Percentiles rank a stretch among this genome's conserved stretches.
These are phyloP conservation scores for Xylariomycetidae sp. DNA, from an alignment of 2,329 filamentous ascomycete species.

Conservation along the genomic window DNA sequence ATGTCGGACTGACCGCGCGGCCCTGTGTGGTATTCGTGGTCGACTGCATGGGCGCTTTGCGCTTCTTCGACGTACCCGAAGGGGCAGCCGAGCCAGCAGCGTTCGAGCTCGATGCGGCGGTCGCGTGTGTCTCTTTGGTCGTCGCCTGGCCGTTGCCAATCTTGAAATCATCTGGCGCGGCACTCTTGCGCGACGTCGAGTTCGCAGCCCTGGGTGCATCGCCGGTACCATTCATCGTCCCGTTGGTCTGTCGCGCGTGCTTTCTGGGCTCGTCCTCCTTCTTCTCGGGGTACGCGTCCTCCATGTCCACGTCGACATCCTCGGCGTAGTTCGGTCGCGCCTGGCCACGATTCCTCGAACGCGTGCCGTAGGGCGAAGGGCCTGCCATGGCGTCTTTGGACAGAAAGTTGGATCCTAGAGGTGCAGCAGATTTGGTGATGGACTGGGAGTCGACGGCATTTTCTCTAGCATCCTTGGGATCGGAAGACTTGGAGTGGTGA, in stretches of 20 bases:
- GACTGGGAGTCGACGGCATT: constrained; percentile 34
- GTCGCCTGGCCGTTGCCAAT: constrained; percentile 17
- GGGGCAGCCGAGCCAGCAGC: constrained; percentile 14
- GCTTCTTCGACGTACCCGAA: constrained; percentile 61
- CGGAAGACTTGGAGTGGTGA: constrained; percentile 13
- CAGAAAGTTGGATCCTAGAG: constrained; percentile 38
- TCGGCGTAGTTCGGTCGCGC: constrained; percentile 92
- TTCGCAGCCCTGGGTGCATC: constrained; percentile 24
- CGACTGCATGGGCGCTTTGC: constrained; percentile 61
- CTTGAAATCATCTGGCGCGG: constrained; percentile 25
- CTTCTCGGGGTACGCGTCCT: constrained; percentile 59
- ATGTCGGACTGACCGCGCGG: constrained; percentile 21
- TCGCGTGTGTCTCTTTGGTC: constrained; percentile 20
- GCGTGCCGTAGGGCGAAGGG: constrained; percentile 78
- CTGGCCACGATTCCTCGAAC: constrained; percentile 81
- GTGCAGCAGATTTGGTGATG: constrained; percentile 42
- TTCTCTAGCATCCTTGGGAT: constrained; percentile 22
- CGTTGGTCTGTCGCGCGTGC: constrained; percentile 40
- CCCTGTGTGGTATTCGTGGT: constrained; percentile 23
- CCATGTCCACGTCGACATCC: constrained; percentile 78
- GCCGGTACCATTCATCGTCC: constrained; percentile 24
- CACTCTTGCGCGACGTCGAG: constrained; percentile 34
- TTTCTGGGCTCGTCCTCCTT: constrained; percentile 55
- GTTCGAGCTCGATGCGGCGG: constrained; percentile 18
- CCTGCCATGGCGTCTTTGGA: constrained; percentile 46